Evolutionary conservation across 768 basidiomycete genomes (phyloP).

Genomic region (Phlegmacium glaucopus): DNA sequence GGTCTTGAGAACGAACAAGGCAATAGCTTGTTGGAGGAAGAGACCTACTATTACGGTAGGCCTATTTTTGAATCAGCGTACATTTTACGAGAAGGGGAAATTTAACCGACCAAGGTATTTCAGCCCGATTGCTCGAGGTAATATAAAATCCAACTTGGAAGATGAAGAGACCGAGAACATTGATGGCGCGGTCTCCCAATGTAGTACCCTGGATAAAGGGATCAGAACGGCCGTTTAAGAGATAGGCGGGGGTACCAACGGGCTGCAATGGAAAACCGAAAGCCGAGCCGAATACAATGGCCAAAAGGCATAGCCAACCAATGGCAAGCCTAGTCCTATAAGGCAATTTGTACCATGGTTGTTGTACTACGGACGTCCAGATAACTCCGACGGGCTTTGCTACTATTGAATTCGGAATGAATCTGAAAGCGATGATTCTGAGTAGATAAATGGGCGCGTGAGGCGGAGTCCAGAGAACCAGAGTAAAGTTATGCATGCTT

Average conservation of each 20-base stretch:
- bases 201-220: constrained; percentile 35
- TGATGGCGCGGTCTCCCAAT: constrained; percentile 81
- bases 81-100: background rate
- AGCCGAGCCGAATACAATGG: constrained; percentile 79
- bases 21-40: constrained; percentile 80
- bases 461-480: background rate
- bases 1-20: constrained; percentile 86
- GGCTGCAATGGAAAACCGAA: constrained; percentile 61
- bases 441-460: constrained; percentile 22
- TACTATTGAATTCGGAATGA: constrained; percentile 68
- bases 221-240: constrained; percentile 15
- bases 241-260: constrained; percentile 53
- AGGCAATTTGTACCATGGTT: constrained; percentile 62
- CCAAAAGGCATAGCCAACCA: constrained; percentile 78
- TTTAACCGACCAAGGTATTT: constrained; percentile 64
- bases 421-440: constrained; percentile 82
- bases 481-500: constrained; percentile 32
- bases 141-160: constrained; percentile 78
- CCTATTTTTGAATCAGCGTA: constrained; percentile 35
- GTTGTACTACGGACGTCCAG: constrained; percentile 64
- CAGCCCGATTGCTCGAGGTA: constrained; percentile 57
- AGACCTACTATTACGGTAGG: constrained; percentile 87
- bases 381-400: constrained; percentile 67
- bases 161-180: constrained; percentile 72
- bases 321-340: constrained; percentile 51